Evolutionary conservation across 306 rosid species (phyloP), one percentile per base, ranked within the genome.

Genomic region (Lathyrus sativus): DNA sequence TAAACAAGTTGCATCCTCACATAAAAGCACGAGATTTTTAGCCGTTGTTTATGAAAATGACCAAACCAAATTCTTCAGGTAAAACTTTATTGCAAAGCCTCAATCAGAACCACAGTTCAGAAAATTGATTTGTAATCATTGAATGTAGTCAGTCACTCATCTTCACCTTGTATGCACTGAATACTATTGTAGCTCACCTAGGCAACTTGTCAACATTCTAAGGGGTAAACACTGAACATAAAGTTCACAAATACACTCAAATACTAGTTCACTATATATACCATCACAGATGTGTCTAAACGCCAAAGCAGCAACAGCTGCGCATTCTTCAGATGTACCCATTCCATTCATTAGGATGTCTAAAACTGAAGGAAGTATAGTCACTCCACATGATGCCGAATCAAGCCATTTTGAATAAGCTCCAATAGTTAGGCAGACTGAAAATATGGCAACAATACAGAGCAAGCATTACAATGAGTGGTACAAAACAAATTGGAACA

Each of bases 331-430:
- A 14, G 99, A 91, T 75, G 85, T 81, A 70, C 96, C 84, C 97
- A 95, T 91, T 78, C 95, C 95, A 79, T 83, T 88, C 97, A 91
- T 87, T 81, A 95, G 87, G 74, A 85, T 82, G 62, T 91, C 89
- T 65, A 95, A 77, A 71, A 95, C 91, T 61, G 96, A 81, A 75
- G 99, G 97, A 70, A 95, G 84, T 68, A 87, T 80, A 35, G 97
- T 78, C 48, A 67, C 68, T 74, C 90, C 99, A 76, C 85, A 79
- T 46, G 99, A 83, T 29, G 95, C 90, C 66, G 95, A 84, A 83
- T 95, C 96, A 67, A 95, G 87, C 99, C 99, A 95, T 77, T 80
- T 95, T 66, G 99, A 95, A 84, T 95, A 95, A 46, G 95, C 96
- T 78, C 99, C 99, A 64, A 91, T 84, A 31, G 96, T 88, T 62